Conservation (phyloP, 75 land plant species). For the Pseudotsuga menziesii region DNA sequence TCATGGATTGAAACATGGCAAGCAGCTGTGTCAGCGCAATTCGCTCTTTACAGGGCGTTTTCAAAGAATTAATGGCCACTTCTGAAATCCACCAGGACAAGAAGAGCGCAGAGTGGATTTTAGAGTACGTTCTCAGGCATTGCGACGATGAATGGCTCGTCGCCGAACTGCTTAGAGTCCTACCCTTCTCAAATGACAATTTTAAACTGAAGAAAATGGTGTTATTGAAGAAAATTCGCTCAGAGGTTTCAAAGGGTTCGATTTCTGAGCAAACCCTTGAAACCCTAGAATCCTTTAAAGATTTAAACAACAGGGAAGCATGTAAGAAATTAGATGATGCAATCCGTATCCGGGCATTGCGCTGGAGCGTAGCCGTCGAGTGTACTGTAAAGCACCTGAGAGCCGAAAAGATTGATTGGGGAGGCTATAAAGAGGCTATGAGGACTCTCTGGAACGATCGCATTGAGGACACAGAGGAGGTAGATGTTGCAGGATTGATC, state of each 20-base stretch:
- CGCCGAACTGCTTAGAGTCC: neutral
- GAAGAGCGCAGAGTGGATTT: constrained; percentile 9
- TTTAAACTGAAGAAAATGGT: constrained; percentile 10
- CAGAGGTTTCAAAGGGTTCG: constrained; percentile 11
- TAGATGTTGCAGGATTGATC: neutral
- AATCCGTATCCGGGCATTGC: neutral
- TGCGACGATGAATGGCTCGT: neutral
- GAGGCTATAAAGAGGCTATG: constrained; percentile 4
- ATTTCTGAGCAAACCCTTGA: constrained; percentile 12
- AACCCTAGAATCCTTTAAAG: constrained; percentile 2
- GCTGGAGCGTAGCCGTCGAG: constrained; percentile 13
- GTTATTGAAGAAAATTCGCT: constrained; percentile 12
- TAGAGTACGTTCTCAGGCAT: constrained; percentile 17
- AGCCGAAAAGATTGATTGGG: neutral
- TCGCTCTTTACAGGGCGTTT: neutral
- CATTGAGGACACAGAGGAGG: constrained; percentile 1
- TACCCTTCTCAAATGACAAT: constrained; percentile 7
- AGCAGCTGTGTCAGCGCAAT: neutral
- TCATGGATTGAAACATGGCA: neutral
- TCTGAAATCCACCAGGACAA: neutral
- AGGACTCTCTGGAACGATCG: constrained; percentile 8
- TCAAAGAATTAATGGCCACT: neutral
- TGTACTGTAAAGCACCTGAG: constrained; percentile 6
- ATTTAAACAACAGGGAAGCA: neutral
- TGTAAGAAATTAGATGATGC: neutral